These are phyloP conservation scores for Kazachstania psychrophila DNA, from an alignment of 805 yeast genomes.

Conservation along the genomic window DNA sequence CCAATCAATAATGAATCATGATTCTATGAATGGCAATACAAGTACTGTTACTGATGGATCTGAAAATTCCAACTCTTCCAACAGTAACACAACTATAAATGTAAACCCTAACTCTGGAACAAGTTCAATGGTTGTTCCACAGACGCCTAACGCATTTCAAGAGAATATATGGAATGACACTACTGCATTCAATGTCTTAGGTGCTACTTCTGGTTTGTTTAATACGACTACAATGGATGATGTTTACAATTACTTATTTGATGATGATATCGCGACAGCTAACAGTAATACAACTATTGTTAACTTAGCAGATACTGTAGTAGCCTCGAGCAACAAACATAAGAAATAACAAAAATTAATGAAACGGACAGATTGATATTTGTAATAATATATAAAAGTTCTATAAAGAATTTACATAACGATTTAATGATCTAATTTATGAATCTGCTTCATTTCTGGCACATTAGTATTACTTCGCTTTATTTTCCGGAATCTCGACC, in stretches of 20 bases:
- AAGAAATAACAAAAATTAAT: not conserved
- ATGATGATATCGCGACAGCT: constrained; percentile 6
- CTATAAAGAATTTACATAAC: not conserved
- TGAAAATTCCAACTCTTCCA: not conserved
- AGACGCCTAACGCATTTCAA: constrained; percentile 2
- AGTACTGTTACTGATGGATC: not conserved
- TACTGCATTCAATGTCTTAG: constrained; percentile 13
- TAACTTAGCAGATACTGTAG: not conserved
- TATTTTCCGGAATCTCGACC: too few relatives aligned
- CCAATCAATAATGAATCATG: not conserved
- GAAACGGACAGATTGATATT: not conserved
- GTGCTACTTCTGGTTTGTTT: constrained; percentile 16
- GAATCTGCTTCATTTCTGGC: too few relatives aligned
- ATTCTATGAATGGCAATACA: not conserved
- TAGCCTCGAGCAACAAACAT: too few relatives aligned
- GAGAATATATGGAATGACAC: constrained; percentile 12
- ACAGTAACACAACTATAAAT: not conserved
- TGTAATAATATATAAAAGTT: not conserved
- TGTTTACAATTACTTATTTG: constrained; percentile 24
- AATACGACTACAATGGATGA: constrained; percentile 29
- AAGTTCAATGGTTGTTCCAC: not conserved
- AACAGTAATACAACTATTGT: constrained; percentile 1
- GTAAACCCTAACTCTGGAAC: not conserved
- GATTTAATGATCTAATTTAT: too few relatives aligned
- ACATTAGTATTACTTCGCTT: too few relatives aligned